These are phyloP conservation scores for Chlamydomonas incerta DNA, from an alignment of 139 green algal genomes.

Conservation along the genomic window DNA sequence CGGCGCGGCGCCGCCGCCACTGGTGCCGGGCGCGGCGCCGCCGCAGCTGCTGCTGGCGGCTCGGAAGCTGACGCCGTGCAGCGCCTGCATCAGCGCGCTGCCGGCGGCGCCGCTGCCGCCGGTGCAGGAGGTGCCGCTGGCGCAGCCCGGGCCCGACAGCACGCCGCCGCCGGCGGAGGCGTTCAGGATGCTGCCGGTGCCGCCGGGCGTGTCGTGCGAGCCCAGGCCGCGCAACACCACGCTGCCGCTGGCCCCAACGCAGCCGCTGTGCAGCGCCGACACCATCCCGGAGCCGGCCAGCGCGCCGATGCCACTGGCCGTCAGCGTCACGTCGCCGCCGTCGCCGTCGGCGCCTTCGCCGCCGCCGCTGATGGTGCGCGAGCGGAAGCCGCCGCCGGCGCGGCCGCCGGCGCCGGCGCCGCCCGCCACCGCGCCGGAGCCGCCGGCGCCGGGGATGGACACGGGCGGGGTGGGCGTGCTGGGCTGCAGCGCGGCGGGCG, in stretches of 20 bases:
- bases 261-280: background rate
- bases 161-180: background rate
- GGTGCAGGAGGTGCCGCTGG: background rate
- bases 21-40: background rate
- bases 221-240: background rate
- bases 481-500: background rate
- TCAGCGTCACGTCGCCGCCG: background rate
- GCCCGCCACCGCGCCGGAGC: background rate
- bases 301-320: background rate
- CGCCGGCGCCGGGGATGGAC: background rate
- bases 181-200: background rate
- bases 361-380: constrained; percentile 4
- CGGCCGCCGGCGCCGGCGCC: too few relatives aligned
- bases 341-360: background rate
- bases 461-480: background rate
- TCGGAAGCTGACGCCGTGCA: background rate
- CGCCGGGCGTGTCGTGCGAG: background rate
- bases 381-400: background rate
- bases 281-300: background rate
- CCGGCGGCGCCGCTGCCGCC: background rate
- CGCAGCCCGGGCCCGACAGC: background rate
- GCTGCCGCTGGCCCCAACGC: background rate
- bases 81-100: background rate
- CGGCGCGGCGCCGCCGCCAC: background rate
- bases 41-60: background rate